Evolutionary conservation across 176 grass and related monocot genomes (phyloP).

Genomic region (Bromus sterilis): DNA sequence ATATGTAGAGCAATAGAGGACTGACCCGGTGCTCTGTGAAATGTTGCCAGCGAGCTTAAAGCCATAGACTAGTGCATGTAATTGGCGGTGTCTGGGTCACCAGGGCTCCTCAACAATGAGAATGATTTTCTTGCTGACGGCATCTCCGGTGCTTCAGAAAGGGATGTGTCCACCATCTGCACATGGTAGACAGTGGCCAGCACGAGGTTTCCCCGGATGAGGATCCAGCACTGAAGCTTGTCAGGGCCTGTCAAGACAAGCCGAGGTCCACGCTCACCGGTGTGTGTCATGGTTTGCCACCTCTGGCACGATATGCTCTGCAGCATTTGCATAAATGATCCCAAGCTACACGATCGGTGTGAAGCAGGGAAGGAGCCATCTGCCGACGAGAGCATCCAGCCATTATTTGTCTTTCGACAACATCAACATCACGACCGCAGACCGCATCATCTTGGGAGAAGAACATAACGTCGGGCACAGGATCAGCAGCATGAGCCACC

Average conservation of each 20-base stretch:
- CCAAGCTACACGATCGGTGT: background rate
- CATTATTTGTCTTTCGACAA: background rate
- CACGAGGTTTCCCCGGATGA: background rate
- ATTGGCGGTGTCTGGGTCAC: background rate
- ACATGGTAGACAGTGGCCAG: background rate
- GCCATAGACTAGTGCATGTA: background rate
- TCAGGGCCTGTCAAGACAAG: too few relatives aligned
- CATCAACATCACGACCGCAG: background rate
- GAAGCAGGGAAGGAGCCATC: background rate
- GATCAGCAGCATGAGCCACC: background rate
- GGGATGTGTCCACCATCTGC: too few relatives aligned
- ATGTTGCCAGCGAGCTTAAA: background rate
- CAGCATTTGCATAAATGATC: background rate
- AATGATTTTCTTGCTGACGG: background rate
- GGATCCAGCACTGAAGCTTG: background rate
- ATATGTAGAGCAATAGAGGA: background rate
- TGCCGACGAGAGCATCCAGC: background rate
- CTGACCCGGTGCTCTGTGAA: background rate
- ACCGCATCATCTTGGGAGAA: background rate
- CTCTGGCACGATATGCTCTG: background rate
- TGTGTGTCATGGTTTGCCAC: background rate
- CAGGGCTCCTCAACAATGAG: background rate
- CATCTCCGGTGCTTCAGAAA: background rate
- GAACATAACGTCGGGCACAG: background rate
- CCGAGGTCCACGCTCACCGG: background rate